Evolutionary conservation across 371 early-diverging fungal genomes (phyloP).

Genomic region (Rhizopus stolonifer): DNA sequence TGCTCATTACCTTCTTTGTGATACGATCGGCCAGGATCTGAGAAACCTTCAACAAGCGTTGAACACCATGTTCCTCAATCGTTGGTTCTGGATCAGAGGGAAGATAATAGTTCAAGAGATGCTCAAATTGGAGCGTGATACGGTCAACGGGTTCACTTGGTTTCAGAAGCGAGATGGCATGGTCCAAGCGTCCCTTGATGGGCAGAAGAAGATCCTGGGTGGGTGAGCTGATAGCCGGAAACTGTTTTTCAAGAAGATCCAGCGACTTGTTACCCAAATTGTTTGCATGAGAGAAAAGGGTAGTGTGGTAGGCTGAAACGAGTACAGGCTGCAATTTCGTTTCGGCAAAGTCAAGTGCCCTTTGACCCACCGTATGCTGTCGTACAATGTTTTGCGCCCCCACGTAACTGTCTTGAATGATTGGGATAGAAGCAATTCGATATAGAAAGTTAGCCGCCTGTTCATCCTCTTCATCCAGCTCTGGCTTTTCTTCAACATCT

Average conservation of each 20-base stretch:
- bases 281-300: constrained; percentile 14
- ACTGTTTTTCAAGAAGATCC: constrained; percentile 18
- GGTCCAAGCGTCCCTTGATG: constrained; percentile 9
- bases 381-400: constrained; percentile 21
- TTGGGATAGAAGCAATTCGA: constrained; percentile 23
- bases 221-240: constrained; percentile 17
- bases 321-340: constrained; percentile 11
- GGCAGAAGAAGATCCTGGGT: constrained; percentile 21
- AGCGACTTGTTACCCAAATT: constrained; percentile 20
- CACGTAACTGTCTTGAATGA: constrained; percentile 21
- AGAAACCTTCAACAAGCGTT: constrained; percentile 7
- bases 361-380: constrained; percentile 20
- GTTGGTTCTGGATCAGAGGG: constrained; percentile 8
- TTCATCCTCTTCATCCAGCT: background rate
- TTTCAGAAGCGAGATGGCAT: constrained; percentile 2
- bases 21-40: constrained; percentile 15
- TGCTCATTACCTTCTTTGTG: constrained; percentile 12
- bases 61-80: constrained; percentile 5
- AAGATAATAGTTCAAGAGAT: constrained; percentile 19
- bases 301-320: constrained; percentile 10
- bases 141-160: constrained; percentile 3
- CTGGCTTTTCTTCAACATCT: background rate
- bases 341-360: constrained; percentile 27
- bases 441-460: constrained; percentile 13
- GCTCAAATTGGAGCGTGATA: constrained; percentile 12